Base-by-base conservation (phyloP, 2,329 filamentous ascomycete species). In the Colletotrichum endophyticum region DNA sequence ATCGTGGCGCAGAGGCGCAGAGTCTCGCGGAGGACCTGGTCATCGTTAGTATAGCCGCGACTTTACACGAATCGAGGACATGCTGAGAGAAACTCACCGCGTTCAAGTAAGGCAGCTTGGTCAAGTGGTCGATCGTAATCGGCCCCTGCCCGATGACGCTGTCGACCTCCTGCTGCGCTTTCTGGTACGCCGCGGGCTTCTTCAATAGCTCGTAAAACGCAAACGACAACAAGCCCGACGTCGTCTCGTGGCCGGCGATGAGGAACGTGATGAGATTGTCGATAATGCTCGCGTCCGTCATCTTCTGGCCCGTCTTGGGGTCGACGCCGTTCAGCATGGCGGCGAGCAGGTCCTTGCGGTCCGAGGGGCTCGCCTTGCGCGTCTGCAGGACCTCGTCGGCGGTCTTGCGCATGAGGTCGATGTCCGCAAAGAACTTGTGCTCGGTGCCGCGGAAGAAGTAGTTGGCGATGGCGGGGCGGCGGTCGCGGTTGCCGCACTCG, bases 191-290 rank as follows among this genome's bases (percentile, higher is more conserved):
- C 2, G 89, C 87, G 0, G 93, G 93, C 79, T 93, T 88, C 81
- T 92, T 93, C 39, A 94, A 82, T 3, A 96, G 86, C 72, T 93
- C 88, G 80, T 92, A 93, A 66, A 94, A 90, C 0, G 89, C 84
- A 80, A 94, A 95, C 0, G 92, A 90, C 15, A 95, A 82, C 19
- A 93, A 84, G 4, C 93, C 93, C 3, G 92, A 91, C 0, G 94
- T 94, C 0, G 94, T 96, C 78, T 94, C 93, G 79, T 94, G 92
- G 7, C 92, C 90, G 66, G 92, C 92, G 78, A 92, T 91, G n/a
- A 94, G 83, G 79, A 94, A 94, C 0, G 92, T 94, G 71, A 93
- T 91, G 85, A 95, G 90, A 78, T 95, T 94, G 81, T 93, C 88
- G 34, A 91, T 87, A 78, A 94, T 93, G 39, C 87, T 89, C 6